phyloP scores from a whole-genome alignment of 306 rosid species.

The Crataegus laevigata region DNA sequence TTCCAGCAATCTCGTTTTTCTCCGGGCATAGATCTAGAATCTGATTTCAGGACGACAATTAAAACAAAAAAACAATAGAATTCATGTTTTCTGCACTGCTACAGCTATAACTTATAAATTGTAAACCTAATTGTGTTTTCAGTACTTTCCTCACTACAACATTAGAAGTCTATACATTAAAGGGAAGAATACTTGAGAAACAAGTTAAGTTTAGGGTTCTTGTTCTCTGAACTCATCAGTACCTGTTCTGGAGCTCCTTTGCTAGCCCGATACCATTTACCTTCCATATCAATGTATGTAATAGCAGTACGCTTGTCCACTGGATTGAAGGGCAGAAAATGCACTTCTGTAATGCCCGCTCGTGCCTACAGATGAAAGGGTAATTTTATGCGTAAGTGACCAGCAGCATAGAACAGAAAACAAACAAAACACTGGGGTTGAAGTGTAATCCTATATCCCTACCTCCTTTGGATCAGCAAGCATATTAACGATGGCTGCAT shows the following conservation, averaged over 20 bases:
- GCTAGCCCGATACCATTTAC: conserved; percentile 67
- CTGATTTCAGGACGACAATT: conserved; percentile 26
- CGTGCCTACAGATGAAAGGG: conserved; percentile 47
- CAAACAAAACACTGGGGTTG: conserved; percentile 1
- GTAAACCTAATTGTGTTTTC: not conserved
- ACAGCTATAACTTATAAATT: not conserved
- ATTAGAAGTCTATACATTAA: not conserved
- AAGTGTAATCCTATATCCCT: not conserved
- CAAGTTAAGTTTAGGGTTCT: not conserved
- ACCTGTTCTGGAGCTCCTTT: conserved; percentile 98
- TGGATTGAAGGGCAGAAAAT: conserved; percentile 87
- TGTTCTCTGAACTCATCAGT: not conserved
- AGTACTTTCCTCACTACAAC: not conserved
- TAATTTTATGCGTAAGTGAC: not conserved
- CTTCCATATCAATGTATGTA: conserved; percentile 61
- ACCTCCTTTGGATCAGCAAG: conserved; percentile 90
- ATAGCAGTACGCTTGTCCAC: conserved; percentile 87
- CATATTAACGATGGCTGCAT: conserved; percentile 69
- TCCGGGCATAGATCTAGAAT: conserved; percentile 63
- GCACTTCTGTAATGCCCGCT: conserved; percentile 64
- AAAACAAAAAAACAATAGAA: not conserved
- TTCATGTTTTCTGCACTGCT: conserved; percentile 13
- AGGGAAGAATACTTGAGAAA: not conserved
- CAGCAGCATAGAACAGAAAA: conserved; percentile 6
- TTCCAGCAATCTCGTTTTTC: conserved; percentile 52